Percentiles rank a stretch among this genome's conserved stretches.
Conservation (phyloP, 257 asterid species). For the Solanum gracilifrons region DNA sequence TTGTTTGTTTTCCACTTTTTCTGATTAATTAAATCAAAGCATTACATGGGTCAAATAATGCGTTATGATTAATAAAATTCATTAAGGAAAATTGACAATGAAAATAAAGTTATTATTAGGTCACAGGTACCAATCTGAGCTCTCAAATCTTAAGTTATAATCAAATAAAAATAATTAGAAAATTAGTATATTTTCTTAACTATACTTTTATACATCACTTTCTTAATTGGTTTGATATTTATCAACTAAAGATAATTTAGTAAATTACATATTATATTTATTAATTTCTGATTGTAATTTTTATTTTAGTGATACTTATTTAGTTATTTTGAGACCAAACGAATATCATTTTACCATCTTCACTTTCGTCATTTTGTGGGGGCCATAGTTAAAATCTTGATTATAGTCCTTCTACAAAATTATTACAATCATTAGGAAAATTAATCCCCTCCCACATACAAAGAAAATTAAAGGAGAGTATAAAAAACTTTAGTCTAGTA, state of each 20-base stretch:
- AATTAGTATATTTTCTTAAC: background rate
- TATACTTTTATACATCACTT: background rate
- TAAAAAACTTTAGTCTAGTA: background rate
- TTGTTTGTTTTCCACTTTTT: background rate
- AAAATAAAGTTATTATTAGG: background rate
- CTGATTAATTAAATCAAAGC: background rate
- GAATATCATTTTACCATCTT: background rate
- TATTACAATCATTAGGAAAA: background rate
- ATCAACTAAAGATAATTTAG: background rate
- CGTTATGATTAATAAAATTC: background rate
- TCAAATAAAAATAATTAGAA: background rate
- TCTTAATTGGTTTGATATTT: background rate
- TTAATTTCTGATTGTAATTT: background rate
- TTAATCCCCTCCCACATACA: background rate
- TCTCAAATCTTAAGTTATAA: background rate
- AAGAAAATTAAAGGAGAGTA: background rate
- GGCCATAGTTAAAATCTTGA: background rate
- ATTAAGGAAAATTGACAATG: background rate
- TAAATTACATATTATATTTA: background rate
- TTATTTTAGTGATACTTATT: background rate
- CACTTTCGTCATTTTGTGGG: background rate
- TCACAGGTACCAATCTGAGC: background rate
- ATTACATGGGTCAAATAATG: background rate
- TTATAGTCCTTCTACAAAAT: background rate
- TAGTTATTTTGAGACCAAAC: background rate